Evolutionary conservation across 371 early-diverging fungal genomes (phyloP), one percentile per base, ranked within the genome.

Genomic region (Rhizopus stolonifer): DNA sequence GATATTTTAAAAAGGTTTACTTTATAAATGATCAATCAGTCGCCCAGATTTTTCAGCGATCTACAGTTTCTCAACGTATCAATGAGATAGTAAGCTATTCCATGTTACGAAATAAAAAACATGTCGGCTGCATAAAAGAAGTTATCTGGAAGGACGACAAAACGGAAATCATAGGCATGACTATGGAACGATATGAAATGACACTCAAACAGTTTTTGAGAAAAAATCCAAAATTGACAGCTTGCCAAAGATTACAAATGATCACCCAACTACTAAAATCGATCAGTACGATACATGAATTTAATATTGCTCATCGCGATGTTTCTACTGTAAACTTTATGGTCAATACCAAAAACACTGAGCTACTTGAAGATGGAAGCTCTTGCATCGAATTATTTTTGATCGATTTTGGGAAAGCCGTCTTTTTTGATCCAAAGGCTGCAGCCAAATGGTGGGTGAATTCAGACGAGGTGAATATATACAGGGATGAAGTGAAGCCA

Each of bases 401-500:
- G 32, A 85, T 85, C 46, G 85, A 85, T 56, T 85, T 83, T 62
- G 82, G 85, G 7, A 85, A 85, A 52, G 77, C 83, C 0, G 72
- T 79, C 1, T 83, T 83, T 64, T 72, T 77, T 31, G 49, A 64
- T 4, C 54, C 63, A 0, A 61, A 65, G 8, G 83, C 80, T 45
- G 77, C 80, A 0, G 50, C 64, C 14, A 58, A 70, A 21, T 83
- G 83, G 83, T 81, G 80, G 56, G 75, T 79, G 3, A 59, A 69
- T 36, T 53, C 53, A n/a, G 26, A 59, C 14, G 67, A 70, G 36
- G 54, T 58, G 1, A 32, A 61, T 8, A 48, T 70, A 1, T 69
- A 69, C 29, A 49, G 69, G 21, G 74, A 65, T 21, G 74, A 70
- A 23, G 62, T 71, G 0, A 61, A 64, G 8, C 74, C 77, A 3